A percentile compares a stretch with the other conserved stretches of the same genome.
These are phyloP conservation scores for Ceratobasidium papillatum DNA, from an alignment of 1,284 basidiomycete genomes.

Conservation along the genomic window DNA sequence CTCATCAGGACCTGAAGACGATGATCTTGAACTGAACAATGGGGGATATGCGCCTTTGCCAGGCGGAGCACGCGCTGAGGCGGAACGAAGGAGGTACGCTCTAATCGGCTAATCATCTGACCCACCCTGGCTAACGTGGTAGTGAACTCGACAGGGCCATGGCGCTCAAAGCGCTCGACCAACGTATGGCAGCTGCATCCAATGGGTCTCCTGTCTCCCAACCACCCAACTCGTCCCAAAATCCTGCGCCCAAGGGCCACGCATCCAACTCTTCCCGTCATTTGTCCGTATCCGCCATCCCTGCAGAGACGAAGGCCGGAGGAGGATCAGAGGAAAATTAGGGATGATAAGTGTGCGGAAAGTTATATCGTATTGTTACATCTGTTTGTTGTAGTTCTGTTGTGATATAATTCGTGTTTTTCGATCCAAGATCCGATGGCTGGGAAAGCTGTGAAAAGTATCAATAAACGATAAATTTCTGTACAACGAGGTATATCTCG, in stretches of 20 bases:
- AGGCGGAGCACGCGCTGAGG: slow-evolving; percentile 88
- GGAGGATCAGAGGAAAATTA: not conserved
- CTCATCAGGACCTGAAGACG: slow-evolving; percentile 48
- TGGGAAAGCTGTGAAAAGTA: not conserved
- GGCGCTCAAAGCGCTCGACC: slow-evolving; percentile 95
- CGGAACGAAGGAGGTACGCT: slow-evolving; percentile 87
- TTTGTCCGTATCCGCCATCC: slow-evolving; percentile 24
- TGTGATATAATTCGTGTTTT: slow-evolving; percentile 34
- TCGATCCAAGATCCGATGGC: not conserved
- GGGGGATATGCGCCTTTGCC: slow-evolving; percentile 79
- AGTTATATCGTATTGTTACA: not conserved
- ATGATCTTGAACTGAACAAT: slow-evolving; percentile 67
- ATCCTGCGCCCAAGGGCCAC: slow-evolving; percentile 13
- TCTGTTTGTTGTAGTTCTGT: not conserved
- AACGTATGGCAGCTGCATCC: slow-evolving; percentile 71
- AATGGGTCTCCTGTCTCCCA: slow-evolving; percentile 22
- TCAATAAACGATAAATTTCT: not conserved
- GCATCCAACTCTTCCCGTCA: slow-evolving; percentile 13
- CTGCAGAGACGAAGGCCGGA: slow-evolving; percentile 1
- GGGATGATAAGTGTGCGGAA: not conserved
- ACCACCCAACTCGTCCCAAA: not conserved
- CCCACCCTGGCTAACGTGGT: slow-evolving; percentile 44
- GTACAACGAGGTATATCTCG: slow-evolving; percentile 19
- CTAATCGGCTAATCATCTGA: not conserved
- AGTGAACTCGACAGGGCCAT: slow-evolving; percentile 69